Conservation (phyloP, 1,284 basidiomycete species). For the Cerioporus squamosus region DNA sequence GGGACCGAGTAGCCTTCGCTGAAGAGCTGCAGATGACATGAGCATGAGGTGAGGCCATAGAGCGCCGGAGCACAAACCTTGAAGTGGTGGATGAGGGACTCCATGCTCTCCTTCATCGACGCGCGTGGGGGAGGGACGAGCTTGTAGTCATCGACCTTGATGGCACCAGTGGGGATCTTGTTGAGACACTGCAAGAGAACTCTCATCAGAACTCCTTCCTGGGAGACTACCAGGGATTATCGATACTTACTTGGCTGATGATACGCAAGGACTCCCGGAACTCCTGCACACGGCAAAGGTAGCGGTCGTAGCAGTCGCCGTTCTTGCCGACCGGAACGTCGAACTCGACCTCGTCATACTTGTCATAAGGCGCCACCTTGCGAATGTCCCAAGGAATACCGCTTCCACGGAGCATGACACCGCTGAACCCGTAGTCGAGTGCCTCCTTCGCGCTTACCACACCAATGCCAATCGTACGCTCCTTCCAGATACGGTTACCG, state of each 20-base stretch:
- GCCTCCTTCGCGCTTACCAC: slow-evolving; percentile 93
- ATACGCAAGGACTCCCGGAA: slow-evolving; percentile 95
- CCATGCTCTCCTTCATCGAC: slow-evolving; percentile 99
- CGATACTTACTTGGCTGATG: slow-evolving; percentile 68
- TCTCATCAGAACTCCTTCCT: neutral
- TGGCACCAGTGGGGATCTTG: slow-evolving; percentile 93
- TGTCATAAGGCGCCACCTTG: slow-evolving; percentile 94
- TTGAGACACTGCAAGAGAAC: slow-evolving; percentile 75
- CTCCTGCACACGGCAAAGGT: slow-evolving; percentile 97
- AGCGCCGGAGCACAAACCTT: slow-evolving; percentile 56
- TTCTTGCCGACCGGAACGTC: slow-evolving; percentile 96
- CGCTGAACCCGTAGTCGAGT: slow-evolving; percentile 92
- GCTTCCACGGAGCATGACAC: slow-evolving; percentile 96
- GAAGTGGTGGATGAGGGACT: slow-evolving; percentile 97
- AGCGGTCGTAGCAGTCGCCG: slow-evolving; percentile 97
- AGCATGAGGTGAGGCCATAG: slow-evolving; percentile 9
- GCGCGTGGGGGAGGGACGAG: slow-evolving; percentile 96
- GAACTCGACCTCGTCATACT: slow-evolving; percentile 98
- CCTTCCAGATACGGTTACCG: slow-evolving; percentile 98
- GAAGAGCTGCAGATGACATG: slow-evolving; percentile 65
- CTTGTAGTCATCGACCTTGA: slow-evolving; percentile 98
- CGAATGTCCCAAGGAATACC: slow-evolving; percentile 96
- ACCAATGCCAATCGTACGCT: slow-evolving; percentile 91
- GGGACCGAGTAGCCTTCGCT: slow-evolving; percentile 98
- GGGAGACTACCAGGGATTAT: neutral